Percentiles rank a stretch among this genome's conserved stretches.
Conservation (phyloP, 2,329 filamentous ascomycete species). For the Aspergillus novofumigatus region DNA sequence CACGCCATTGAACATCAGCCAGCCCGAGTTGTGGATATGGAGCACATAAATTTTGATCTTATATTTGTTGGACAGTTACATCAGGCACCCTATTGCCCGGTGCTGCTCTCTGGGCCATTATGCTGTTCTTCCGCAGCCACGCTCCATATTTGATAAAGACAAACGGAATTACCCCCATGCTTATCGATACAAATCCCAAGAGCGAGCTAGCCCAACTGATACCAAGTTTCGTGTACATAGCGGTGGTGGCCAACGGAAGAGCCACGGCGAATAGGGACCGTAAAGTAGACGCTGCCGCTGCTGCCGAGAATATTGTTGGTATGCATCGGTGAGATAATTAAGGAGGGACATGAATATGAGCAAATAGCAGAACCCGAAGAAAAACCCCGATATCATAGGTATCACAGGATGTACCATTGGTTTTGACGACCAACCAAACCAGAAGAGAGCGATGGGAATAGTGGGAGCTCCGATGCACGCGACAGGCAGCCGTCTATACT, state of each 20-base stretch:
- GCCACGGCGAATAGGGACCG: too few species aligned
- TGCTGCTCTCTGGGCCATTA: slow-evolving; percentile 32
- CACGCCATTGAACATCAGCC: too few species aligned
- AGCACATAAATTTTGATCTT: too few species aligned
- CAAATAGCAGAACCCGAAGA: slow-evolving; percentile 55
- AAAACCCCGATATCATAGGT: slow-evolving; percentile 56
- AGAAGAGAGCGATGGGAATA: slow-evolving; percentile 46
- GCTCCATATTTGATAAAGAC: slow-evolving; percentile 41
- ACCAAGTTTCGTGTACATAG: slow-evolving; percentile 41
- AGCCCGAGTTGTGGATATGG: too few species aligned
- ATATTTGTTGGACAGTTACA: too few species aligned
- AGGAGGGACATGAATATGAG: slow-evolving; percentile 59
- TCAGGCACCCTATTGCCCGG: too few species aligned
- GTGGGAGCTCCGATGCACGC: slow-evolving; percentile 66
- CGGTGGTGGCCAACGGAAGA: slow-evolving; percentile 50
- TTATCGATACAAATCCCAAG: slow-evolving; percentile 38
- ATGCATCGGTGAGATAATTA: slow-evolving; percentile 68
- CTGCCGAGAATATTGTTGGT: slow-evolving; percentile 53
- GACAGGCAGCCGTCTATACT: slow-evolving; percentile 65
- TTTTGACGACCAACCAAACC: slow-evolving; percentile 31
- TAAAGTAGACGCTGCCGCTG: too few species aligned
- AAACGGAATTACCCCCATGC: slow-evolving; percentile 39
- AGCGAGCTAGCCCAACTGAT: slow-evolving; percentile 42
- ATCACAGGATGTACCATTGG: slow-evolving; percentile 17
- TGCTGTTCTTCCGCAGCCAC: slow-evolving; percentile 16